Conservation (phyloP, 2,329 filamentous ascomycete species). For the Talaromyces albobiverticillius region DNA sequence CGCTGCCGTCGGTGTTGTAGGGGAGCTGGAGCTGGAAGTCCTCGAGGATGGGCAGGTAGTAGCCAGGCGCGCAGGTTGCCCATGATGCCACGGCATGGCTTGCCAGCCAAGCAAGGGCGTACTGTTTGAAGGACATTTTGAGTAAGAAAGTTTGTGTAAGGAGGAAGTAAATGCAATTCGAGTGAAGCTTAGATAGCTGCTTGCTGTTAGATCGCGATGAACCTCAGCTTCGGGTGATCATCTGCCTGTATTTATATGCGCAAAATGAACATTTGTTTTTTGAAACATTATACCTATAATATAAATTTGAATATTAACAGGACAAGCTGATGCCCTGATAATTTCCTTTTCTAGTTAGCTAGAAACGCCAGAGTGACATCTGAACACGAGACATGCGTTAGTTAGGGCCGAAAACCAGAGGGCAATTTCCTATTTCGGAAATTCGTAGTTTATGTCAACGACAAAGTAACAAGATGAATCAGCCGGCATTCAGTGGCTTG, state of each 20-base stretch:
- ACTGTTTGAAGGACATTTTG: not conserved
- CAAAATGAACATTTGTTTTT: too few relatives aligned
- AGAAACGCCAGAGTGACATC: not conserved
- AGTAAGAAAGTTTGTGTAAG: not conserved
- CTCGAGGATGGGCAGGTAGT: conserved; percentile 14
- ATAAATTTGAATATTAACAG: not conserved
- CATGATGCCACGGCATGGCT: not conserved
- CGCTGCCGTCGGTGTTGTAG: conserved; percentile 27
- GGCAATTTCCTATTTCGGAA: not conserved
- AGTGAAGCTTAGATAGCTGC: too few relatives aligned
- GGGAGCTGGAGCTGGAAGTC: conserved; percentile 36
- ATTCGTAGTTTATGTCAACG: not conserved
- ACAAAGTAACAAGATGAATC: too few relatives aligned
- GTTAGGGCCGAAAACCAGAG: not conserved
- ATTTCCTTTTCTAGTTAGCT: not conserved
- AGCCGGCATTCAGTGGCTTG: too few relatives aligned
- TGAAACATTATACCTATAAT: too few relatives aligned
- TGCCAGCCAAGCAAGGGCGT: not conserved
- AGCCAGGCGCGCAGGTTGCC: conserved; percentile 16
- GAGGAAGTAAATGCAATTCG: too few relatives aligned
- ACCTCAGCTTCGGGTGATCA: too few relatives aligned
- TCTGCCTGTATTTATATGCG: too few relatives aligned
- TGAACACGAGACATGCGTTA: not conserved
- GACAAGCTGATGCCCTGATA: too few relatives aligned
- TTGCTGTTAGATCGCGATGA: too few relatives aligned